Evolutionary conservation across 1,284 basidiomycete genomes (phyloP).

Genomic region (Leccinum subfulvum): DNA sequence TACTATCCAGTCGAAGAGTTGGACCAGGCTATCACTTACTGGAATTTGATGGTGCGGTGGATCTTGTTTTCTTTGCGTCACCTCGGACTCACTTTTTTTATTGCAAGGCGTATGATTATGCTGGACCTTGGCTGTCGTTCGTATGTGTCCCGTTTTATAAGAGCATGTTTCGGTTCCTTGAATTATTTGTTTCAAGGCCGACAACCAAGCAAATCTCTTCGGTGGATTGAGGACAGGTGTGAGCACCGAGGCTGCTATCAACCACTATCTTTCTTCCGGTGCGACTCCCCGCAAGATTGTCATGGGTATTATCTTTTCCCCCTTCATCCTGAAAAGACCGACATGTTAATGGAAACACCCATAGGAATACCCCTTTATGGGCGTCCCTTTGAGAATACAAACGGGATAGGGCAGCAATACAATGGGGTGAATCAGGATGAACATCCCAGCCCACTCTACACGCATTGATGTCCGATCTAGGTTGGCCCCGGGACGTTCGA

Average conservation of each 20-base stretch:
- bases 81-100: slow-evolving; percentile 9
- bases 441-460: background rate
- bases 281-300: slow-evolving; percentile 74
- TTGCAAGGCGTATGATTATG: slow-evolving; percentile 71
- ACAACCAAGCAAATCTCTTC: slow-evolving; percentile 85
- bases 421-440: slow-evolving; percentile 49
- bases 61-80: background rate
- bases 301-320: slow-evolving; percentile 51
- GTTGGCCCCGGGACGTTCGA: slow-evolving; percentile 63
- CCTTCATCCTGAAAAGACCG: background rate
- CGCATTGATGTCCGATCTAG: slow-evolving; percentile 33
- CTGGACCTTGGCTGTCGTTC: slow-evolving; percentile 65
- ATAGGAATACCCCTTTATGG: slow-evolving; percentile 83
- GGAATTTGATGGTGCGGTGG: slow-evolving; percentile 83
- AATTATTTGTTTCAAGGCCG: slow-evolving; percentile 38
- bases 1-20: slow-evolving; percentile 70
- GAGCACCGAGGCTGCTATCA: slow-evolving; percentile 71
- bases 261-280: slow-evolving; percentile 65
- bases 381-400: slow-evolving; percentile 78
- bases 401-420: slow-evolving; percentile 74
- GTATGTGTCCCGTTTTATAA: slow-evolving; percentile 24
- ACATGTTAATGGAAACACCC: background rate
- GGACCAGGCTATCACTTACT: slow-evolving; percentile 75
- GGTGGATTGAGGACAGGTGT: slow-evolving; percentile 59
- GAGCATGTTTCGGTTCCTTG: background rate